A percentile compares a stretch with the other conserved stretches of the same genome.
These are phyloP conservation scores for Neurospora discreta DNA, from an alignment of 495 filamentous ascomycete species.

Conservation along the genomic window DNA sequence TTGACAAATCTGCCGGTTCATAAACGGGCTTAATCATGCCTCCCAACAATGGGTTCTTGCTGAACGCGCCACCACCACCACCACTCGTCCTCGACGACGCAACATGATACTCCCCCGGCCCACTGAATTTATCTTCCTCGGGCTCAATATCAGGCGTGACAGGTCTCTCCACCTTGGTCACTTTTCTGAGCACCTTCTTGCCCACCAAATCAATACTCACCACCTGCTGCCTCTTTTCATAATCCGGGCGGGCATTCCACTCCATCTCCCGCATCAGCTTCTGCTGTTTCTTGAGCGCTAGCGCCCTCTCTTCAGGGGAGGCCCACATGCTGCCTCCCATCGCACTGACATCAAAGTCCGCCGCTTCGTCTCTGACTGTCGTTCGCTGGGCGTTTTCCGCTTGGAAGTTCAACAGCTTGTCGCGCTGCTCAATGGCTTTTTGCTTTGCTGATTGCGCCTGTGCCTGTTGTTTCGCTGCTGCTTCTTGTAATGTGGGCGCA, in stretches of 20 bases:
- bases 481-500: not conserved
- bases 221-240: constrained; percentile 82
- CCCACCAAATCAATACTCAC: constrained; percentile 76
- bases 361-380: constrained; percentile 82
- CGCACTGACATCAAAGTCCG: constrained; percentile 71
- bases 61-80: constrained; percentile 60
- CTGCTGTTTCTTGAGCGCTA: constrained; percentile 84
- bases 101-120: not conserved
- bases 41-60: constrained; percentile 73
- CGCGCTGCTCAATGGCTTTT: constrained; percentile 64
- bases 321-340: constrained; percentile 71
- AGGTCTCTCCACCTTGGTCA: constrained; percentile 48
- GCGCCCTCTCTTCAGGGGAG: constrained; percentile 72
- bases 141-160: constrained; percentile 37
- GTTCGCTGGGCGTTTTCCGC: constrained; percentile 81
- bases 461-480: not conserved
- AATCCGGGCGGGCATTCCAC: constrained; percentile 82
- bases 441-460: constrained; percentile 19
- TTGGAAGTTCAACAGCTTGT: constrained; percentile 74
- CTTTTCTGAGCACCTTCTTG: constrained; percentile 64
- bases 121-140: constrained; percentile 17
- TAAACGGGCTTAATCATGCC: constrained; percentile 72
- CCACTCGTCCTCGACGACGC: constrained; percentile 8
- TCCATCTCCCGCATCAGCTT: constrained; percentile 78
- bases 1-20: constrained; percentile 27